A percentile compares a stretch with the other conserved stretches of the same genome.
Conservation (phyloP, 345 rosid genomes). For the Populus nigra region DNA sequence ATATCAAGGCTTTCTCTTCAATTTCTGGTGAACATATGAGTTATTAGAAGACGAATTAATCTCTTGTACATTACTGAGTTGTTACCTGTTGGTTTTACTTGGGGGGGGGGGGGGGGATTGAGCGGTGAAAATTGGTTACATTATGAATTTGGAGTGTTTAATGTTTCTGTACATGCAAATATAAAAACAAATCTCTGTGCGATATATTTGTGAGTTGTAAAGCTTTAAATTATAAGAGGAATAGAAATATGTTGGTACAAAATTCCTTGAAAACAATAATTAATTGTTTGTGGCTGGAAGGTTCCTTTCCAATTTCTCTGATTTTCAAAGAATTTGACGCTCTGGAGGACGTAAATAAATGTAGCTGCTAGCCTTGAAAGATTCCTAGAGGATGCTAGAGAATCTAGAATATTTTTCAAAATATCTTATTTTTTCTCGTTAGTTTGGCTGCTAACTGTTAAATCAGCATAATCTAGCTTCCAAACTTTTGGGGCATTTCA, state of each 20-base stretch:
- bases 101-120: neutral
- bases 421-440: neutral
- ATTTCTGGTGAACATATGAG: neutral
- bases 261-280: neutral
- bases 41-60: neutral
- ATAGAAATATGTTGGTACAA: neutral
- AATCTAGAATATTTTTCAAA: neutral
- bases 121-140: too few species aligned
- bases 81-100: neutral
- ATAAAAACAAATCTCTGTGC: too few species aligned
- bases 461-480: too few species aligned
- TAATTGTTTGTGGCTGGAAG: neutral
- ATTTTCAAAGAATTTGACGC: neutral
- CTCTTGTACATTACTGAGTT: neutral
- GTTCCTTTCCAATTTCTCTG: neutral
- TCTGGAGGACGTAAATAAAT: neutral
- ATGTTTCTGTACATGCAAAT: too few species aligned
- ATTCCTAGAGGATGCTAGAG: neutral
- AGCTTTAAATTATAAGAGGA: neutral
- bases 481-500: too few species aligned
- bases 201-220: neutral
- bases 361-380: neutral
- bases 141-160: too few species aligned
- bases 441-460: neutral
- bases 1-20: too few species aligned